These are phyloP conservation scores for Phaeosphaeriaceae sp. DNA, from an alignment of 2,329 filamentous ascomycete species.

Conservation along the genomic window DNA sequence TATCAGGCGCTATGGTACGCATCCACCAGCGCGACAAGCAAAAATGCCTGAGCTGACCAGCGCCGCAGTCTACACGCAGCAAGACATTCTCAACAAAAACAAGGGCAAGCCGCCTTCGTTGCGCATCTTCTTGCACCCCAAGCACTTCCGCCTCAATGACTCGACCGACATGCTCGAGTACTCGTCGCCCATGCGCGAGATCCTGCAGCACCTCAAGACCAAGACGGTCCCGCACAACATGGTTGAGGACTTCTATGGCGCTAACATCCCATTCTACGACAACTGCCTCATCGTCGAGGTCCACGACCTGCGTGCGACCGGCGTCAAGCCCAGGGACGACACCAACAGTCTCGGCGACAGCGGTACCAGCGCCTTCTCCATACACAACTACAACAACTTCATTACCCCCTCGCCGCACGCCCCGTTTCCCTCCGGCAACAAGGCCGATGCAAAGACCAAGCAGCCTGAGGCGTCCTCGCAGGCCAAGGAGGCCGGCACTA, in stretches of 20 bases:
- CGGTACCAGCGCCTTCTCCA: slow-evolving; percentile 75
- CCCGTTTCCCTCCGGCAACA: slow-evolving; percentile 64
- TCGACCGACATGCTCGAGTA: slow-evolving; percentile 93
- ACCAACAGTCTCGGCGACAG: slow-evolving; percentile 59
- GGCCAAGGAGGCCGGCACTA: slow-evolving; percentile 48
- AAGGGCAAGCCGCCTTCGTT: slow-evolving; percentile 77
- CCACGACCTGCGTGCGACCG: slow-evolving; percentile 80
- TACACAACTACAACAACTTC: slow-evolving; percentile 91
- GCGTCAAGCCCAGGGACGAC: slow-evolving; percentile 63
- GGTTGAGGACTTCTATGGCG: slow-evolving; percentile 75
- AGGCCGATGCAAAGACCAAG: slow-evolving; percentile 34
- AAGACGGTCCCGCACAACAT: slow-evolving; percentile 90
- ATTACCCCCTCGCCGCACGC: slow-evolving; percentile 88
- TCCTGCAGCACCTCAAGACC: slow-evolving; percentile 77
- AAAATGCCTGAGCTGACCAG: slow-evolving; percentile 12
- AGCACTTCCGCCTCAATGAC: slow-evolving; percentile 82
- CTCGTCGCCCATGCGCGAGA: slow-evolving; percentile 85
- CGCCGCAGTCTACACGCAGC: slow-evolving; percentile 70
- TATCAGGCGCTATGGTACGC: slow-evolving; percentile 40
- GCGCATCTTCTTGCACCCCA: slow-evolving; percentile 82
- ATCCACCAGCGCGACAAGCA: not conserved
- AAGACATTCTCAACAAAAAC: slow-evolving; percentile 85
- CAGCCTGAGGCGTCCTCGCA: slow-evolving; percentile 28
- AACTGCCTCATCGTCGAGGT: slow-evolving; percentile 90
- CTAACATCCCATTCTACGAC: slow-evolving; percentile 85